Conservation (phyloP, 2,329 filamentous ascomycete species). For the Clarireedia paspali region DNA sequence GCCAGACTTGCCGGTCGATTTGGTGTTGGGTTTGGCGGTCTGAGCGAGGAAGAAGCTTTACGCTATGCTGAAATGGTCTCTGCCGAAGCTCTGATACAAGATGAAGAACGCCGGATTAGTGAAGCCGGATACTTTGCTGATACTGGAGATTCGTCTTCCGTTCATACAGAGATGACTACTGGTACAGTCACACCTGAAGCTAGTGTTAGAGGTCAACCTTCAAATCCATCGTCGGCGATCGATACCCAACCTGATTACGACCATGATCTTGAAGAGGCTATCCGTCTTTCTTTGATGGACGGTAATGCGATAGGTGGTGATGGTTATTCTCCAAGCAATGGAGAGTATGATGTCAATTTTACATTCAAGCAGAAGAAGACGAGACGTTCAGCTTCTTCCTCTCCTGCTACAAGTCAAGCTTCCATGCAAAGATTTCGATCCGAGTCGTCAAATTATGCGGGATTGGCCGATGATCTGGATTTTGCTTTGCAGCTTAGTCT, state of each 20-base stretch:
- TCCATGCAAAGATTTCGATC: slow-evolving; percentile 13
- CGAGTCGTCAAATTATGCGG: background rate
- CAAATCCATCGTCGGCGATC: slow-evolving; percentile 16
- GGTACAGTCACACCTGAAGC: slow-evolving; percentile 48
- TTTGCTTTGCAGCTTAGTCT: slow-evolving; percentile 54
- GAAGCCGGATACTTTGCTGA: slow-evolving; percentile 45
- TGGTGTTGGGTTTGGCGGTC: slow-evolving; percentile 65
- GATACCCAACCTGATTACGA: slow-evolving; percentile 41
- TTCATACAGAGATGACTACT: slow-evolving; percentile 29
- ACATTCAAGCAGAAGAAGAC: slow-evolving; percentile 40
- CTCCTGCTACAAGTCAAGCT: slow-evolving; percentile 30
- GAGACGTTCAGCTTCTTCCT: slow-evolving; percentile 33
- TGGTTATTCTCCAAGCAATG: slow-evolving; percentile 38
- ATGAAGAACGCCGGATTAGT: slow-evolving; percentile 48
- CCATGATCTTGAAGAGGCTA: slow-evolving; percentile 56
- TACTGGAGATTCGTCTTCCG: slow-evolving; percentile 30
- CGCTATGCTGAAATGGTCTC: slow-evolving; percentile 60
- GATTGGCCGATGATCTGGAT: slow-evolving; percentile 45
- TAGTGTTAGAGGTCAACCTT: slow-evolving; percentile 37
- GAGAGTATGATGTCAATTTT: slow-evolving; percentile 45
- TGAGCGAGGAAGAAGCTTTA: slow-evolving; percentile 59
- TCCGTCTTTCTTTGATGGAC: slow-evolving; percentile 53
- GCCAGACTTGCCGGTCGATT: slow-evolving; percentile 71
- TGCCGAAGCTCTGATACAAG: slow-evolving; percentile 48
- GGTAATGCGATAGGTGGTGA: slow-evolving; percentile 37